phyloP scores from a whole-genome alignment of 495 filamentous ascomycete species.

The Amphirosellinia nigrospora region DNA sequence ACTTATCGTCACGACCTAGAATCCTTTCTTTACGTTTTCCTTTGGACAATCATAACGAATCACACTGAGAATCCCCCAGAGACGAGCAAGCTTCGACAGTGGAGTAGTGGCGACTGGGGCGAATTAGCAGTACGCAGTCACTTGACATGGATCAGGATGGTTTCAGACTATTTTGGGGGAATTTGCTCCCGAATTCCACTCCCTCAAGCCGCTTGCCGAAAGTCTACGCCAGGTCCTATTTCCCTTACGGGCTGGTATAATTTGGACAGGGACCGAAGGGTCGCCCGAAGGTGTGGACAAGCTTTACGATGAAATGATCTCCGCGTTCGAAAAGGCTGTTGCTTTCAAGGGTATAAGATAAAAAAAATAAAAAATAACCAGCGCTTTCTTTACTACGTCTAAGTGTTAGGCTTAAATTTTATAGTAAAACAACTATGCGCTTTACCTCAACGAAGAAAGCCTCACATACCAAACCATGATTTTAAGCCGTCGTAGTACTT shows the following conservation, averaged over 20 bases:
- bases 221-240: conserved; percentile 42
- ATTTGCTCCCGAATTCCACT: conserved; percentile 39
- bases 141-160: conserved; percentile 35
- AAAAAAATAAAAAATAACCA: too few species aligned
- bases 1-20: too few species aligned
- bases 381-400: too few species aligned
- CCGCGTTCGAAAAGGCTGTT: conserved; percentile 33
- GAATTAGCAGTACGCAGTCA: too few species aligned
- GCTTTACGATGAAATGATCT: conserved; percentile 41
- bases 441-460: too few species aligned
- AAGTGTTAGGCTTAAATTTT: too few species aligned
- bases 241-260: conserved; percentile 39
- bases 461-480: too few species aligned
- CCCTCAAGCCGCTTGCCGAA: too few species aligned
- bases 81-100: conserved; percentile 42
- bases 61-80: conserved; percentile 34
- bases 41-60: conserved; percentile 42
- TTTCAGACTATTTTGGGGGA: conserved; percentile 41
- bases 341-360: too few species aligned
- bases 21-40: conserved; percentile 49
- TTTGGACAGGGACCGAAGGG: conserved; percentile 41
- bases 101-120: conserved; percentile 40
- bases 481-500: too few species aligned
- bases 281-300: conserved; percentile 31
- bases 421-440: too few species aligned